Evolutionary conservation across 2,329 filamentous ascomycete genomes (phyloP), one percentile per base, ranked within the genome.

Genomic region (Didymellaceae sp.): DNA sequence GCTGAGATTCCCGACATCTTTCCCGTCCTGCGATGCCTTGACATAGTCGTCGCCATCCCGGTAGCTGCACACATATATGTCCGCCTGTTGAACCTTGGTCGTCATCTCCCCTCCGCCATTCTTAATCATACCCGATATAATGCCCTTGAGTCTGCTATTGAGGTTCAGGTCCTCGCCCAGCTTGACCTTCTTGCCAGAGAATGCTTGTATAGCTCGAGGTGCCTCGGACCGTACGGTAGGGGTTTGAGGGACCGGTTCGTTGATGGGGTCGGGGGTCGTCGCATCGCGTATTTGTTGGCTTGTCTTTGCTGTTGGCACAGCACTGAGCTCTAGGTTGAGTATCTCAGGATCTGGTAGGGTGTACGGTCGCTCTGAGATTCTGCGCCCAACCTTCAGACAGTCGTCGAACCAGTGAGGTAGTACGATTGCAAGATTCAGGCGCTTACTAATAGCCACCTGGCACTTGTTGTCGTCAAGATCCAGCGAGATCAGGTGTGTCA

Each of bases 361-460:
- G 68, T 99, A 99, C 0, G 94, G 94, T 6, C 80, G 77, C 71
- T 99, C 94, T 61, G 90, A 88, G 61, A 99, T 97, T 52, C 90
- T 86, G 73, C 91, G 92, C 40, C 93, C 92, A 21, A 99, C 84
- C 73, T 90, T 94, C 61, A 99, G 83, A 74, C 94, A 99, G 70
- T 97, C 93, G 63, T 97, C 93, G 68, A 99, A 97, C 90, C 94
- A 97, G 69, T 97, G 94, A 28, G 94, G 94, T 43, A 99, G 79
- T 14, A 99, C 90, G 52, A 97, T 88, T 73, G 91, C 92, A 72
- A 85, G 85, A 45, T 85, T 85, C 45, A 90, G 78, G 2, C 82
- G 82, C 72, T 87, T 95, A 7, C 81, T 77, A 33, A 78, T 58
- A 1, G 87, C 88, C 45, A 84, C 70, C 54, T 81, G 68, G 55